Evolutionary conservation across 176 grass and related monocot species (phyloP), one percentile per base, ranked within the genome.

Genomic region (Echinochloa phyllopogon): DNA sequence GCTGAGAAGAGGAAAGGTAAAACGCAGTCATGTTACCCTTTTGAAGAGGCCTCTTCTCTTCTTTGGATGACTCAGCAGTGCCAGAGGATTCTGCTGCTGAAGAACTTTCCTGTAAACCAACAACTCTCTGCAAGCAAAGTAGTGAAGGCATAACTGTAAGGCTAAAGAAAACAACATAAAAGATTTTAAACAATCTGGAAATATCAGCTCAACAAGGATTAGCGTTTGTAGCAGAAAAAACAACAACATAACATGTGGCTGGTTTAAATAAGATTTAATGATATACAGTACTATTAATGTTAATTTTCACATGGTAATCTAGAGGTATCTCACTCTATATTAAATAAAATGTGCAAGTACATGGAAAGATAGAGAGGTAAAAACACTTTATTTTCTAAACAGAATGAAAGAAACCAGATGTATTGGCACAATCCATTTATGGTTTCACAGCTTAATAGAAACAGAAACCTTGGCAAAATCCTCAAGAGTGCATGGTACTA

Each of bases 31-130:
- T 42, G 16, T 68, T 87, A 93, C 96, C 96, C 83, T 87, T 95
- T 82, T 74, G 89, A 61, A 98, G 85, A 53, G 86, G 77, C 69
- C 79, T 88, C 79, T 95, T 94, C 49, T 87, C 82, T 82, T 95
- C 62, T 43, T 86, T 21, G 0, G 79, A 24, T 3, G 87, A 62
- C 83, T 88, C 80, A 68, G 76, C 59, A 55, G 87, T 79, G 24
- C 79, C 48, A 39, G 91, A 53, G 18, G 83, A 77, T 73, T 85
- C 79, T 77, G 53, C 82, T 59, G 79, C 55, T 59, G 81, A 88
- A 59, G 79, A 75, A 84, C 29, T 84, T 78, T 90, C 81, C 43
- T 88, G 64, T 77, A 63, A 77, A 62, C 80, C 83, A 90, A 69
- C 65, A 76, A 88, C 65, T 84, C 76, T 92, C 96, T 98, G 79